Evolutionary conservation across 371 early-diverging fungal genomes (phyloP).

Genomic region (Mucor circinelloides): DNA sequence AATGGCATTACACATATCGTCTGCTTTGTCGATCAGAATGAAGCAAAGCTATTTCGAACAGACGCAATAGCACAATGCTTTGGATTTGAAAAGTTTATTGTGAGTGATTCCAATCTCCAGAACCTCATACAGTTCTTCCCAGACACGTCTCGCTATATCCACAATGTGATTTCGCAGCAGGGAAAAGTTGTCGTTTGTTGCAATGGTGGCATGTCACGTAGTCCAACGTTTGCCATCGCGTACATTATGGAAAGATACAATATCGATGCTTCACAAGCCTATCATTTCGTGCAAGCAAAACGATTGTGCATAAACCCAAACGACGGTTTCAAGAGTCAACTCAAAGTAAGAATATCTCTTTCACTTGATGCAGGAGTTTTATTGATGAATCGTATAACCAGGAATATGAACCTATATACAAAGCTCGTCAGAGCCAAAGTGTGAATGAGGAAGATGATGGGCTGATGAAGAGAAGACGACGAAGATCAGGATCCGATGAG

Average conservation of each 20-base stretch:
- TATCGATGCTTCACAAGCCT: conserved; percentile 71
- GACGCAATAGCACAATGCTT: conserved; percentile 27
- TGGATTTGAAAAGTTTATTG: conserved; percentile 50
- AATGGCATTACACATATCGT: conserved; percentile 76
- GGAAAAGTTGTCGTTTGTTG: conserved; percentile 83
- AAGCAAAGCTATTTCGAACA: conserved; percentile 46
- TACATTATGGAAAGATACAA: conserved; percentile 80
- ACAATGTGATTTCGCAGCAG: conserved; percentile 46
- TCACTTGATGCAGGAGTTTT: neutral
- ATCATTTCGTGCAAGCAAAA: conserved; percentile 79
- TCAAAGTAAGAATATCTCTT: conserved; percentile 57
- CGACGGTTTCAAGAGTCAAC: conserved; percentile 79
- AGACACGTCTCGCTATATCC: conserved; percentile 59
- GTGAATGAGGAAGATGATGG: conserved; percentile 26
- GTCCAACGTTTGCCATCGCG: conserved; percentile 87
- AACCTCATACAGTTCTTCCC: conserved; percentile 82
- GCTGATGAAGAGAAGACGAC: conserved; percentile 53
- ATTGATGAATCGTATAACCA: conserved; percentile 5
- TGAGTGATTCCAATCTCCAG: conserved; percentile 65
- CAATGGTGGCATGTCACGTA: conserved; percentile 84
- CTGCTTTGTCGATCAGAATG: conserved; percentile 69
- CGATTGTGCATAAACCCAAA: conserved; percentile 87
- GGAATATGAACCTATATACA: conserved; percentile 84
- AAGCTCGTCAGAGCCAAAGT: conserved; percentile 50
- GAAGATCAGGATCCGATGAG: conserved; percentile 59